Base-by-base conservation (phyloP, 2,329 filamentous ascomycete species). In the Furcasterigmium furcatum region DNA sequence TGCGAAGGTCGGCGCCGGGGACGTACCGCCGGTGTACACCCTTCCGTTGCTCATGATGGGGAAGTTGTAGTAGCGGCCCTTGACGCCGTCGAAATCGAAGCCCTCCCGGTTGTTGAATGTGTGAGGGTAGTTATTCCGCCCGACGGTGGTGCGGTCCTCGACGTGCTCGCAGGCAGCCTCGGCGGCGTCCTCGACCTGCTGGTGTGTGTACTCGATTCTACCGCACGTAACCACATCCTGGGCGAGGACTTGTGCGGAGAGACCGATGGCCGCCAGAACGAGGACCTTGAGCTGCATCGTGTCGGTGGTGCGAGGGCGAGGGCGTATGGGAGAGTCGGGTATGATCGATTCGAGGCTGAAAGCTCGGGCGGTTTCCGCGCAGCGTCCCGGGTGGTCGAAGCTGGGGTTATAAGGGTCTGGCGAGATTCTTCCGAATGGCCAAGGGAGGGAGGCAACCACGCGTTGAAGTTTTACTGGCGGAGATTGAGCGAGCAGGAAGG, bases 51-150 rank as follows among this genome's bases (percentile, higher is more conserved):
- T 52, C 44, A 86, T 30, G 19, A 43, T 70, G 2, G 82, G 82
- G 60, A 84, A 86, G 61, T 86, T 82, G 49, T 82, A 75, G 58
- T 80, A 86, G 0, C 80, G 79, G 0, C 77, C 79, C 4, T 59
- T 51, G 5, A 83, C 73, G 3, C 68, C 52, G n/a, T 53, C 47
- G 59, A 86, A 85, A 34, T 68, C 63, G 59, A 86, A 85, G 16
- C 77, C 80, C 57, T 85, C 81, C 54, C 76, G 76, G 67, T 84
- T 77, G 61, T 81, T 76, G 66, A 80, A 84, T 29, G 62, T 62
- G 58, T 84, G 80, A 0, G 80, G 80, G 59, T 84, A 83, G 30
- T 21, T 46, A 13, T 50, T 56, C 45, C 60, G 58, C 50, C 70
- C 68, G 34, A 61, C 62, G 32, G 58, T 58, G 22, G 55, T 54